Conservation (phyloP, 371 early-diverging fungal species). For the Phascolomyces articulosus region DNA sequence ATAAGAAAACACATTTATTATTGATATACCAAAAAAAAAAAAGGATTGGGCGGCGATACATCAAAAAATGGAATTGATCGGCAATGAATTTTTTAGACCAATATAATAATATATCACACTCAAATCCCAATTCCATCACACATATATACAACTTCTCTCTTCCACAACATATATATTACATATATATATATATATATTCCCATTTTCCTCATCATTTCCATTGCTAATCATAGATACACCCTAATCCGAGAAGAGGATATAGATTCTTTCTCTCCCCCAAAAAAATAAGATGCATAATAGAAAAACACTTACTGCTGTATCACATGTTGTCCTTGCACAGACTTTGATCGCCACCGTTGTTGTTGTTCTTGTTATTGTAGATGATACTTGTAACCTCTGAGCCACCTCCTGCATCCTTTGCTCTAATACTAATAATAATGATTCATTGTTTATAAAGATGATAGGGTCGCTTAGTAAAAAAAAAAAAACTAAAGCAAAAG, state of each 20-base stretch:
- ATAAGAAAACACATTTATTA: neutral
- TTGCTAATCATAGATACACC: no score
- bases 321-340: conserved; percentile 26
- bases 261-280: neutral
- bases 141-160: no score
- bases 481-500: no score
- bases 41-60: neutral
- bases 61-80: conserved; percentile 11
- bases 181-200: no score
- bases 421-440: conserved; percentile 15
- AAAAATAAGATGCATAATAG: neutral
- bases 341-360: conserved; percentile 12
- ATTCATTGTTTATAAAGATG: neutral
- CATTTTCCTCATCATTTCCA: no score
- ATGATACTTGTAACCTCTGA: conserved; percentile 6
- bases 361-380: neutral
- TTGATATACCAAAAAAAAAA: neutral
- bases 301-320: conserved; percentile 21
- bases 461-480: neutral
- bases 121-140: no score
- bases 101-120: no score
- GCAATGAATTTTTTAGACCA: neutral
- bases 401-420: conserved; percentile 19
- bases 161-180: no score
- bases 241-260: no score